A percentile compares a stretch with the other conserved stretches of the same genome.
phyloP scores from a whole-genome alignment of 2,329 filamentous ascomycete species.

The Aspergillus aculeatinus region DNA sequence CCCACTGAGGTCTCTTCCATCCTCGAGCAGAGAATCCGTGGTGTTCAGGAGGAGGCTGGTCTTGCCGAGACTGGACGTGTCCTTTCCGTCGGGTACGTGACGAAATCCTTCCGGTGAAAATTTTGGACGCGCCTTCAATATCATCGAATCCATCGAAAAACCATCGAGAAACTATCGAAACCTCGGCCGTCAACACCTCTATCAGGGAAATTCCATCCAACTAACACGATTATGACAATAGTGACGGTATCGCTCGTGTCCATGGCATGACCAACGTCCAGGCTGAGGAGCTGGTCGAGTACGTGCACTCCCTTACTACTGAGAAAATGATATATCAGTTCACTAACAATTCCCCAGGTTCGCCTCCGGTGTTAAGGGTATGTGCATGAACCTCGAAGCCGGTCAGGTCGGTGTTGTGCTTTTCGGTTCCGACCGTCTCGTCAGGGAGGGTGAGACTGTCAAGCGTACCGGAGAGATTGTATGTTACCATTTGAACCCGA shows the following conservation, averaged over 20 bases:
- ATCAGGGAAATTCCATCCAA: neutral
- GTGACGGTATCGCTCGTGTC: slow-evolving; percentile 99
- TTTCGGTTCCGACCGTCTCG: slow-evolving; percentile 99
- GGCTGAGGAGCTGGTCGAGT: slow-evolving; percentile 99
- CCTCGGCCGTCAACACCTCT: slow-evolving; percentile 5
- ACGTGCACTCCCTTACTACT: slow-evolving; percentile 50
- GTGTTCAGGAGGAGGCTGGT: slow-evolving; percentile 93
- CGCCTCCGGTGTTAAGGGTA: slow-evolving; percentile 99
- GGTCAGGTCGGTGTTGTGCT: slow-evolving; percentile 99
- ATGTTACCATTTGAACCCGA: slow-evolving; percentile 46
- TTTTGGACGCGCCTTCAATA: slow-evolving; percentile 28
- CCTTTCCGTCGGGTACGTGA: slow-evolving; percentile 93
- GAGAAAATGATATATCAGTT: slow-evolving; percentile 14
- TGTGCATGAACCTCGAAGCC: slow-evolving; percentile 99
- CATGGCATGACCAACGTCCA: slow-evolving; percentile 99
- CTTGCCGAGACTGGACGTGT: slow-evolving; percentile 99
- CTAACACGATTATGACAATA: slow-evolving; percentile 45
- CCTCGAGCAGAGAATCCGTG: slow-evolving; percentile 98
- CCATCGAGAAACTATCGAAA: slow-evolving; percentile 19
- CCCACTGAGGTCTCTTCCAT: slow-evolving; percentile 99
- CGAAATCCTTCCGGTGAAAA: slow-evolving; percentile 28
- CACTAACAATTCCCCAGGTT: slow-evolving; percentile 63
- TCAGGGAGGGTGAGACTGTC: slow-evolving; percentile 99
- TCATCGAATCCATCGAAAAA: slow-evolving; percentile 28
- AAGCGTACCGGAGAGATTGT: slow-evolving; percentile 99